A percentile compares a stretch with the other conserved stretches of the same genome.
Conservation (phyloP, 306 rosid species). For the Acacia crassicarpa region DNA sequence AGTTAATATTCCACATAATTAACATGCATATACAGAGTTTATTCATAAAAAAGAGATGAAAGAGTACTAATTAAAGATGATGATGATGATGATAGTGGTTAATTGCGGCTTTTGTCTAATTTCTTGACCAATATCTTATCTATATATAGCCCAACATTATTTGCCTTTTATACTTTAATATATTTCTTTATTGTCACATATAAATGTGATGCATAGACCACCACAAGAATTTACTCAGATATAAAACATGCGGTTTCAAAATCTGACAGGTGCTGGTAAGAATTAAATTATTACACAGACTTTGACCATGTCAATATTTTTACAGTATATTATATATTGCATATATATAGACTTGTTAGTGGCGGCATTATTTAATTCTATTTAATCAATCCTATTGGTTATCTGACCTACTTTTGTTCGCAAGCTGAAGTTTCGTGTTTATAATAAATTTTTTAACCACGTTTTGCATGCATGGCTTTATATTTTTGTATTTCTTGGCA, state of each 20-base stretch:
- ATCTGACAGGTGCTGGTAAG: neutral
- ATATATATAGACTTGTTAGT: neutral
- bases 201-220: neutral
- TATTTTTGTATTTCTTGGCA: neutral
- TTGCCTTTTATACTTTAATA: neutral
- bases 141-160: neutral
- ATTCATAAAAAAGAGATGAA: neutral
- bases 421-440: neutral
- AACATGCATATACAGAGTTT: neutral
- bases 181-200: neutral
- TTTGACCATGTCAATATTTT: neutral
- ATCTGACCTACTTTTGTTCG: neutral
- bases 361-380: neutral
- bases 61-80: neutral
- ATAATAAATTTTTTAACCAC: neutral
- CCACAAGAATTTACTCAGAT: neutral
- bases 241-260: neutral
- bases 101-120: neutral
- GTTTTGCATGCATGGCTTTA: neutral
- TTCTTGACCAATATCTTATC: neutral
- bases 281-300: neutral
- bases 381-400: neutral
- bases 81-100: neutral
- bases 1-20: neutral
- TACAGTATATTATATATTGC: neutral